Percentiles rank a stretch among this genome's conserved stretches.
phyloP scores from a whole-genome alignment of 2,329 filamentous ascomycete genomes.

The Elsinoe necatrix region DNA sequence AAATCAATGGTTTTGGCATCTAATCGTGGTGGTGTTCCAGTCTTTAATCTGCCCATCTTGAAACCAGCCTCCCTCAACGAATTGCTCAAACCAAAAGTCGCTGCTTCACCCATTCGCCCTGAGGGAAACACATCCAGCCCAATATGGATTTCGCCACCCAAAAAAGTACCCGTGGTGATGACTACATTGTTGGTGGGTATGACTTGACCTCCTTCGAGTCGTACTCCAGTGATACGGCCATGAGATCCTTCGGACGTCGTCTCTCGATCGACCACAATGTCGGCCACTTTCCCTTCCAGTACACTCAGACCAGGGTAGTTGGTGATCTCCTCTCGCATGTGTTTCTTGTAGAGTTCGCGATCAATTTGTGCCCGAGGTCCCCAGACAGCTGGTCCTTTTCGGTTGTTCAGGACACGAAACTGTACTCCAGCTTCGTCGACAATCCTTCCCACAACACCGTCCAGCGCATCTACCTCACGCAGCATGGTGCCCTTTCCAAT shows the following conservation, averaged over 20 bases:
- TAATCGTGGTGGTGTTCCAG: conserved; percentile 84
- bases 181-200: conserved; percentile 73
- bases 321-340: conserved; percentile 82
- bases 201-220: conserved; percentile 78
- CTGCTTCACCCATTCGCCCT: conserved; percentile 86
- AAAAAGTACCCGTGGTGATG: conserved; percentile 92
- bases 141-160: conserved; percentile 94
- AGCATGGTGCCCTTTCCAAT: conserved; percentile 97
- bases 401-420: conserved; percentile 79
- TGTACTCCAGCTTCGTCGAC: conserved; percentile 94
- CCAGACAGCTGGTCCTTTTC: conserved; percentile 94
- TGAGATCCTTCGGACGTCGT: conserved; percentile 42
- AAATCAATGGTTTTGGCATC: conserved; percentile 78
- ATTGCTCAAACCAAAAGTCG: conserved; percentile 85
- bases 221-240: conserved; percentile 73
- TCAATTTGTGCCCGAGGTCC: conserved; percentile 95
- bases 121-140: conserved; percentile 73
- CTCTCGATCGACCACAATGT: conserved; percentile 66
- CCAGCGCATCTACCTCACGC: conserved; percentile 87
- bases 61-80: conserved; percentile 85
- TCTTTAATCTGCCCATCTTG: conserved; percentile 82
- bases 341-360: conserved; percentile 72
- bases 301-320: conserved; percentile 71
- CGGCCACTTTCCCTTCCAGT: conserved; percentile 78
- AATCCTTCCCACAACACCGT: conserved; percentile 77